These are phyloP conservation scores for Blastobotrys raffinosifermentans DNA, from an alignment of 1,139 yeast genomes.

Conservation along the genomic window DNA sequence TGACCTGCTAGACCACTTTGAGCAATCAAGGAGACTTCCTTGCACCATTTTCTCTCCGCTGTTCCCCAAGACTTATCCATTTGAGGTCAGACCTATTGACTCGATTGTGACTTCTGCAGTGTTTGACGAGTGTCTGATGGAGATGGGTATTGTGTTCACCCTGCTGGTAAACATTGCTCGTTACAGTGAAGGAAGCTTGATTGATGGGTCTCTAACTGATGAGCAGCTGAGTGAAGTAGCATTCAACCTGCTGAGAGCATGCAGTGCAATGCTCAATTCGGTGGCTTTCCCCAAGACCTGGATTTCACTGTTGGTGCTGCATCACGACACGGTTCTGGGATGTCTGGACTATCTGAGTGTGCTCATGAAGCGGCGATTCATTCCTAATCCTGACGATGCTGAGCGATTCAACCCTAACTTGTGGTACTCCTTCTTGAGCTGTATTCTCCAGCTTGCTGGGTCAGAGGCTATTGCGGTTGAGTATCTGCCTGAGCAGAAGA, in stretches of 20 bases:
- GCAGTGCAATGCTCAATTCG: constrained; percentile 34
- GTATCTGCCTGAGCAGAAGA: constrained; percentile 54
- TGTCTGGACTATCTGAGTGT: constrained; percentile 51
- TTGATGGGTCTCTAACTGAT: constrained; percentile 49
- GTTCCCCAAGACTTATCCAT: constrained; percentile 67
- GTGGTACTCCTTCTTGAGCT: constrained; percentile 49
- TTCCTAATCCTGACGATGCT: constrained; percentile 52
- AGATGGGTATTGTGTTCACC: constrained; percentile 45
- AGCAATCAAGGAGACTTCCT: constrained; percentile 13
- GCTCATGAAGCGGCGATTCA: constrained; percentile 33
- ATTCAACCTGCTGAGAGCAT: constrained; percentile 34
- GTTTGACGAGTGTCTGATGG: constrained; percentile 68
- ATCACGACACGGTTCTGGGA: constrained; percentile 52
- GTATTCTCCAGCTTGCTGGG: constrained; percentile 51
- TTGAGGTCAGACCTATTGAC: constrained; percentile 60
- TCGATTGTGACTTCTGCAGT: constrained; percentile 67
- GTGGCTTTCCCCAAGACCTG: constrained; percentile 39
- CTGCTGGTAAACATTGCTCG: constrained; percentile 29
- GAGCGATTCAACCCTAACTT: constrained; percentile 55
- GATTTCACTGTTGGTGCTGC: constrained; percentile 31
- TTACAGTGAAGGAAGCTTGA: constrained; percentile 47
- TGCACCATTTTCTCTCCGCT: constrained; percentile 35
- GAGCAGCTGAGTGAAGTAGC: constrained; percentile 35
- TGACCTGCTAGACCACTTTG: constrained; percentile 24
- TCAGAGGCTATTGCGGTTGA: constrained; percentile 31